Evolutionary conservation across 148 eudicot species (phyloP).

Genomic region (Tetragonia tetragonoides): DNA sequence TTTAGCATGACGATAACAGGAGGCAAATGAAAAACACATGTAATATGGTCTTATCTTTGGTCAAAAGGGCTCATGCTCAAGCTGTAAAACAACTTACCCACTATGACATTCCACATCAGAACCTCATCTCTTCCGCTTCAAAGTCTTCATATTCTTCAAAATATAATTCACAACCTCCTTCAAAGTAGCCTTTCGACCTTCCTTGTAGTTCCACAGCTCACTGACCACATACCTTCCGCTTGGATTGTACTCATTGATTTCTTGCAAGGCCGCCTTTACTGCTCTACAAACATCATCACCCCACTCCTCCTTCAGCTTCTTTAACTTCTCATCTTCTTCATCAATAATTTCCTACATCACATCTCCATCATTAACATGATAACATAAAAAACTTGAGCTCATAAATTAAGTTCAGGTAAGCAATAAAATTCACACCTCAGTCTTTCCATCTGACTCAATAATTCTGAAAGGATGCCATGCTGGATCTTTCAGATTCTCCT

Average conservation of each 20-base stretch:
- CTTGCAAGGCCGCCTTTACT: slow-evolving; percentile 48
- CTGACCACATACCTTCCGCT: slow-evolving; percentile 61
- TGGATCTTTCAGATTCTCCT: slow-evolving; percentile 66
- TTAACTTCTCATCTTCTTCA: slow-evolving; percentile 53
- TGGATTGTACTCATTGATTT: slow-evolving; percentile 63
- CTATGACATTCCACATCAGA: neutral
- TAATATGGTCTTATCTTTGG: neutral
- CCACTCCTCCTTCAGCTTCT: slow-evolving; percentile 49
- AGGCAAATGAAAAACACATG: neutral
- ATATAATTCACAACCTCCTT: slow-evolving; percentile 65
- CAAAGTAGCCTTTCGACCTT: slow-evolving; percentile 63
- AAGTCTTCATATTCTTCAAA: slow-evolving; percentile 37
- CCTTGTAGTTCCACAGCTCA: slow-evolving; percentile 75
- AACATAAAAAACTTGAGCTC: neutral
- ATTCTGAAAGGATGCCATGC: slow-evolving; percentile 78
- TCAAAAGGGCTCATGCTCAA: neutral
- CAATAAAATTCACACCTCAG: slow-evolving; percentile 41
- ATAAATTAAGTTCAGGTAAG: neutral
- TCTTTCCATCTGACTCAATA: slow-evolving; percentile 32
- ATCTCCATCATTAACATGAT: slow-evolving; percentile 1
- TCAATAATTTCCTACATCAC: slow-evolving; percentile 39
- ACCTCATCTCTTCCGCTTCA: slow-evolving; percentile 43
- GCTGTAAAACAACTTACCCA: slow-evolving; percentile 16
- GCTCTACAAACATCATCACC: slow-evolving; percentile 49
- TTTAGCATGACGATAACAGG: neutral